These are phyloP conservation scores for Hypoxylon rickii DNA, from an alignment of 495 filamentous ascomycete genomes.

Conservation along the genomic window DNA sequence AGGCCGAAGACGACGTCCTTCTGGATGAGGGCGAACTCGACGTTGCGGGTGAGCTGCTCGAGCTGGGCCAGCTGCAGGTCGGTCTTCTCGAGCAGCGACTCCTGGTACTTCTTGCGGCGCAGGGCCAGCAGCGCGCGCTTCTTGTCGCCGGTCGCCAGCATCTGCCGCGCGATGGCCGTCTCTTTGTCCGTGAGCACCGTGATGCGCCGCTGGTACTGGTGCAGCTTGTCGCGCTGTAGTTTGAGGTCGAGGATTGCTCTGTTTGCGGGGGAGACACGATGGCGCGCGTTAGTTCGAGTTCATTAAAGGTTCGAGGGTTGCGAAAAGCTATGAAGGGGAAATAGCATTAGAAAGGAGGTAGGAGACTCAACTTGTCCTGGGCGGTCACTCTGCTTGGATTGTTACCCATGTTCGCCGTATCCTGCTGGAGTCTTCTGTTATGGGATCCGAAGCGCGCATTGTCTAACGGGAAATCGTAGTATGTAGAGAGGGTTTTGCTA, in stretches of 20 bases:
- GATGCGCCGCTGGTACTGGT: constrained; percentile 90
- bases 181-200: constrained; percentile 33
- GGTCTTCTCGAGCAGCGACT: constrained; percentile 85
- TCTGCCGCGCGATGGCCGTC: constrained; percentile 66
- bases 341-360: background rate
- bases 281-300: background rate
- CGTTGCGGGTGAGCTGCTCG: constrained; percentile 80
- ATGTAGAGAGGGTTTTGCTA: too few species aligned
- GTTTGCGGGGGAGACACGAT: background rate
- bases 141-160: constrained; percentile 85
- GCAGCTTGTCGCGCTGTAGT: constrained; percentile 93
- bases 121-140: constrained; percentile 83
- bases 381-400: constrained; percentile 50
- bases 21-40: constrained; percentile 82
- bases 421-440: constrained; percentile 34
- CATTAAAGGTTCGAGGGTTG: background rate
- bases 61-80: constrained; percentile 67
- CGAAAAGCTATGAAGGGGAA: background rate
- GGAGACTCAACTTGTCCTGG: constrained; percentile 47
- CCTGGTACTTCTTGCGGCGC: constrained; percentile 95
- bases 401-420: constrained; percentile 48
- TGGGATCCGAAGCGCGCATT: constrained; percentile 37
- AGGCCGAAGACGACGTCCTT: constrained; percentile 83
- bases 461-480: too few species aligned
- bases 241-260: constrained; percentile 94